phyloP scores from a whole-genome alignment of 2,329 filamentous ascomycete genomes.

The Beauveria caledonica region DNA sequence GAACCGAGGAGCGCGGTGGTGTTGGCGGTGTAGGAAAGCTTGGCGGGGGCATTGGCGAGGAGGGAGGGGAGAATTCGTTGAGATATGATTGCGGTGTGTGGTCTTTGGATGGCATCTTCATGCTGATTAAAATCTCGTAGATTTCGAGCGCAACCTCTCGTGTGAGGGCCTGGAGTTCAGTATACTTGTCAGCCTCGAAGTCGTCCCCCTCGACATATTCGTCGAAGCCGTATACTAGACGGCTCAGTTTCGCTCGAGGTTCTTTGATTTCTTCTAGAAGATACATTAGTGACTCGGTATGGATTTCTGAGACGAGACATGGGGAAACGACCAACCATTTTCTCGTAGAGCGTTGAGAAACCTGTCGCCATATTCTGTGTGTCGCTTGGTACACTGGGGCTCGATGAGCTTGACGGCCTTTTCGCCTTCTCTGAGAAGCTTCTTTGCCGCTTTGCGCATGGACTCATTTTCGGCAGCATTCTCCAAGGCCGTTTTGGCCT shows the following conservation, averaged over 20 bases:
- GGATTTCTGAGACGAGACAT: neutral
- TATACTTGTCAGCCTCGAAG: slow-evolving; percentile 43
- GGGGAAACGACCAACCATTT: slow-evolving; percentile 34
- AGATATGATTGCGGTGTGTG: slow-evolving; percentile 19
- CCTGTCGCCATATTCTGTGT: slow-evolving; percentile 36
- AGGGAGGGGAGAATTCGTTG: slow-evolving; percentile 13
- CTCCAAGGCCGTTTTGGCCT: slow-evolving; percentile 37
- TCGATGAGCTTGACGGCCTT: slow-evolving; percentile 35
- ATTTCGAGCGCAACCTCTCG: slow-evolving; percentile 41
- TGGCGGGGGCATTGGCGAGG: slow-evolving; percentile 8
- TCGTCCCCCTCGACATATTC: slow-evolving; percentile 41
- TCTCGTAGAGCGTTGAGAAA: slow-evolving; percentile 46
- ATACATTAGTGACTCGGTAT: neutral
- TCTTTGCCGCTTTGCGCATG: slow-evolving; percentile 44
- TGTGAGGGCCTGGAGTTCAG: slow-evolving; percentile 38
- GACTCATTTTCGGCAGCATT: slow-evolving; percentile 36
- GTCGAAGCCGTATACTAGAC: slow-evolving; percentile 49
- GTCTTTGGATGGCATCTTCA: slow-evolving; percentile 31
- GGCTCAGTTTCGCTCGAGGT: slow-evolving; percentile 38
- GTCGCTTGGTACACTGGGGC: slow-evolving; percentile 3
- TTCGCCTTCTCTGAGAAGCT: slow-evolving; percentile 39
- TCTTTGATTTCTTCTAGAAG: slow-evolving; percentile 40
- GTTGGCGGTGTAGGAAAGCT: slow-evolving; percentile 9
- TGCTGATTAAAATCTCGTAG: slow-evolving; percentile 42
- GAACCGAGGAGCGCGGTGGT: slow-evolving; percentile 4